Base-by-base conservation (phyloP, 257 asterid species). In the Rauvolfia tetraphylla region DNA sequence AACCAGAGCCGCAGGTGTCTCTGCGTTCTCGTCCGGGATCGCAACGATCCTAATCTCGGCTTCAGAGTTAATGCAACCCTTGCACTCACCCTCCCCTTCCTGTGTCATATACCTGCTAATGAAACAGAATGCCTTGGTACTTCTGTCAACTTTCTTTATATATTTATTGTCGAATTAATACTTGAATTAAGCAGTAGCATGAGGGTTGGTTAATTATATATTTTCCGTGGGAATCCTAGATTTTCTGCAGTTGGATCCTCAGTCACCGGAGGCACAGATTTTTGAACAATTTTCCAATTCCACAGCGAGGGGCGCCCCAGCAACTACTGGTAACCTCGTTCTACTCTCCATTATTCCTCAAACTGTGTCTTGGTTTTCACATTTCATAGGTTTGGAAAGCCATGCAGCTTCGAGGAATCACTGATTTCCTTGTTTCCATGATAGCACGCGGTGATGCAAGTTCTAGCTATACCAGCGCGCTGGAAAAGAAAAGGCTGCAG, bases 241-340 rank as follows among this genome's bases (percentile, higher is more conserved):
- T 73, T 84, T 84, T 33, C 85, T 89, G 34, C 80, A 87, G 36
- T 71, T 89, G 72, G 80, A 86, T 42, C 88, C 85, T 0, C 76
- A 61, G 62, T 89, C 91, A 6, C 76, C 91, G 5, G 91, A 89
- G 22, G 89, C 91, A 66, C 81, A 76, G 79, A 69, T 89, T 79
- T 89, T 86, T 33, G 41, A 75, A 83, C 85, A 84, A 65, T 79
- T 81, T 13, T 53, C 68, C 31, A 80, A 48, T 31, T n/a, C 44
- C 36, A 71, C 82, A 7, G 80, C 69, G 51, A 67, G 56, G 49
- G 79, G 72, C 78, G 73, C 49, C 4, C 54, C 56, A 0, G 9
- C 81, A 25, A 71, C 74, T 69, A 77, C 81, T 29, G 78, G 86
- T 80, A 82, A 56, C 39, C 22, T 65, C 46, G 17, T 33, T 33